Percentiles rank a stretch among this genome's conserved stretches.
These are phyloP conservation scores for Tricholoma terreum DNA, from an alignment of 768 basidiomycete genomes.

Conservation along the genomic window DNA sequence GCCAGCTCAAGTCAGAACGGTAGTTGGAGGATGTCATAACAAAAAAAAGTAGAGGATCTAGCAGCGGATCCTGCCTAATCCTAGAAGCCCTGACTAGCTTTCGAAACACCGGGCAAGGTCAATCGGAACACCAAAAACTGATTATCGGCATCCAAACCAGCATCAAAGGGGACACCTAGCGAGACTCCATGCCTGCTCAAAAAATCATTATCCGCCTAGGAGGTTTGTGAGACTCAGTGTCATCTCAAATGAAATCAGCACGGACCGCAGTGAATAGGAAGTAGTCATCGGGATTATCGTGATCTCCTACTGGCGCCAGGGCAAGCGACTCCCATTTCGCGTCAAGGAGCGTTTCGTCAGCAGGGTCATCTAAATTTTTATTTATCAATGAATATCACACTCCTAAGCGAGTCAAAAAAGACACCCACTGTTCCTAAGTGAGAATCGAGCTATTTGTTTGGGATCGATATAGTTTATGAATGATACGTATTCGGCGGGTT, in stretches of 20 bases:
- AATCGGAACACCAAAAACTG: conserved; percentile 63
- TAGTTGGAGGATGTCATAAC: no score
- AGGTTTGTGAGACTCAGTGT: not conserved
- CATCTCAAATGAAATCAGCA: conserved; percentile 4
- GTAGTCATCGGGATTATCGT: conserved; percentile 56
- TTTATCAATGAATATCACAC: no score
- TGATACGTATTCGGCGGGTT: conserved; percentile 49
- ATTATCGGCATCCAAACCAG: conserved; percentile 55
- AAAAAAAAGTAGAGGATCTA: no score
- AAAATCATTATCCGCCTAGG: conserved; percentile 62
- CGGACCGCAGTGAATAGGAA: conserved; percentile 63
- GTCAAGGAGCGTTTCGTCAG: conserved; percentile 52
- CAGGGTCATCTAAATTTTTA: conserved; percentile 37
- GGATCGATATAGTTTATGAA: conserved; percentile 57
- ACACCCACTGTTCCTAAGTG: conserved; percentile 55
- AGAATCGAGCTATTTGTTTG: conserved; percentile 55
- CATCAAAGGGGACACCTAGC: conserved; percentile 48
- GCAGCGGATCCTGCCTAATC: no score
- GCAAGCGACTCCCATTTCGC: conserved; percentile 70
- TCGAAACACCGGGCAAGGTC: conserved; percentile 43
- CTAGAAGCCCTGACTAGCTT: conserved; percentile 1
- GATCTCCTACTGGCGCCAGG: conserved; percentile 51
- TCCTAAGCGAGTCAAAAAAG: not conserved
- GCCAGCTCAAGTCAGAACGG: no score
- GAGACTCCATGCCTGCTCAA: conserved; percentile 52